phyloP scores from a whole-genome alignment of 371 early-diverging fungal genomes.

The Phascolomyces articulosus region DNA sequence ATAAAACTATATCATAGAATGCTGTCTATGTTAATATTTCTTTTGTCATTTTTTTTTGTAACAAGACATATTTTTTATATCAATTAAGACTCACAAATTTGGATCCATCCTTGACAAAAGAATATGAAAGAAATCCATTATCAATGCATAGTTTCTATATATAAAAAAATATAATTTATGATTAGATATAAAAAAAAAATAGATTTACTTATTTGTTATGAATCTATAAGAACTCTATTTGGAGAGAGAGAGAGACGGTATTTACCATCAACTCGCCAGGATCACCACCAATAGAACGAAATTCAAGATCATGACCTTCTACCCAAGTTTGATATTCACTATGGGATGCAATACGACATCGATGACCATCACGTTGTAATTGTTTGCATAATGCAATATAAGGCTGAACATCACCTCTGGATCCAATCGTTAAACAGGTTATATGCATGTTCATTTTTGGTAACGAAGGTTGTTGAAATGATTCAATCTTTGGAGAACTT shows the following conservation, averaged over 20 bases:
- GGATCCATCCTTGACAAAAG: conserved; percentile 68
- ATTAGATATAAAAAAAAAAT: no score
- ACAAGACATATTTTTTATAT: no score
- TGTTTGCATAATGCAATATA: conserved; percentile 82
- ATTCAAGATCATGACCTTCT: conserved; percentile 72
- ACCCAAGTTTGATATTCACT: conserved; percentile 76
- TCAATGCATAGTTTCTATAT: conserved; percentile 74
- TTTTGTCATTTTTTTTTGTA: no score
- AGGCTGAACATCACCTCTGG: conserved; percentile 87
- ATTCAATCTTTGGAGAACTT: not conserved
- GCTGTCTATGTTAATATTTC: no score
- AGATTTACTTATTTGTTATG: no score
- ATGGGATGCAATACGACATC: conserved; percentile 77
- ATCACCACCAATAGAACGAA: conserved; percentile 72
- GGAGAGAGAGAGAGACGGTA: no score
- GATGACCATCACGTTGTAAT: conserved; percentile 71
- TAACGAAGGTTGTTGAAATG: not conserved
- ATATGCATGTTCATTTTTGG: conserved; percentile 64
- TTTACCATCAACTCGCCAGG: conserved; percentile 68
- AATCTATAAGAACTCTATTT: no score
- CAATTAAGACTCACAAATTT: conserved; percentile 48
- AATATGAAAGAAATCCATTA: conserved; percentile 74
- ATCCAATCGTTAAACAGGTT: conserved; percentile 80
- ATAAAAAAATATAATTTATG: no score
- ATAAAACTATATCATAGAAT: conserved; percentile 59